Evolutionary conservation across 495 filamentous ascomycete genomes (phyloP).

Genomic region (Amniculicola lignicola): DNA sequence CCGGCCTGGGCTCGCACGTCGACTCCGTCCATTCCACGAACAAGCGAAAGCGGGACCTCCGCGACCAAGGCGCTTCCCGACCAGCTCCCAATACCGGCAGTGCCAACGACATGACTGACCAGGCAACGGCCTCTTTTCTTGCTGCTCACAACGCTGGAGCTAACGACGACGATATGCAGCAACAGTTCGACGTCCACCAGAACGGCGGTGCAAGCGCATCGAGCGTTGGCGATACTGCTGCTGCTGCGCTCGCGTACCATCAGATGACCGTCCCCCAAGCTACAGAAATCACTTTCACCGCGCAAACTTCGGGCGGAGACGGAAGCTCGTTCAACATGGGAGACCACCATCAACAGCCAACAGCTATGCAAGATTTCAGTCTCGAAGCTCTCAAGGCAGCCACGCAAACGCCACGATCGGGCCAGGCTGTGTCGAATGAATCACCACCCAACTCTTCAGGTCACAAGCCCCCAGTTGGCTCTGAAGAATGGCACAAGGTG

Average conservation of each 20-base stretch:
- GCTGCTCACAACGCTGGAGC: constrained; percentile 32
- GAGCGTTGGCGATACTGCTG: constrained; percentile 56
- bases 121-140: constrained; percentile 30
- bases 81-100: constrained; percentile 30
- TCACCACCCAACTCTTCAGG: constrained; percentile 42
- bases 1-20: constrained; percentile 16
- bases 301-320: constrained; percentile 36
- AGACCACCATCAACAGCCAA: constrained; percentile 32
- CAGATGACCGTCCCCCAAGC: constrained; percentile 67
- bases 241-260: constrained; percentile 66
- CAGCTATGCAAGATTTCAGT: constrained; percentile 35
- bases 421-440: constrained; percentile 48
- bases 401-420: constrained; percentile 15
- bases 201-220: constrained; percentile 31
- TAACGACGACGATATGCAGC: constrained; percentile 38
- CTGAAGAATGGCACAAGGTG: constrained; percentile 96
- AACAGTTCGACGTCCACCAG: constrained; percentile 32
- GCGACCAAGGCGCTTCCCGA: constrained; percentile 35
- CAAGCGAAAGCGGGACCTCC: constrained; percentile 43
- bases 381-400: constrained; percentile 34
- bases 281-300: constrained; percentile 65
- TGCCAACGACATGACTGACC: constrained; percentile 28
- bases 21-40: constrained; percentile 24
- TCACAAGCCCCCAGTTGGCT: constrained; percentile 84
- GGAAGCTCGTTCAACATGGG: constrained; percentile 39